Evolutionary conservation across 1,284 basidiomycete species (phyloP), one percentile per base, ranked within the genome.

Genomic region (Uromyces viciae-fabae): DNA sequence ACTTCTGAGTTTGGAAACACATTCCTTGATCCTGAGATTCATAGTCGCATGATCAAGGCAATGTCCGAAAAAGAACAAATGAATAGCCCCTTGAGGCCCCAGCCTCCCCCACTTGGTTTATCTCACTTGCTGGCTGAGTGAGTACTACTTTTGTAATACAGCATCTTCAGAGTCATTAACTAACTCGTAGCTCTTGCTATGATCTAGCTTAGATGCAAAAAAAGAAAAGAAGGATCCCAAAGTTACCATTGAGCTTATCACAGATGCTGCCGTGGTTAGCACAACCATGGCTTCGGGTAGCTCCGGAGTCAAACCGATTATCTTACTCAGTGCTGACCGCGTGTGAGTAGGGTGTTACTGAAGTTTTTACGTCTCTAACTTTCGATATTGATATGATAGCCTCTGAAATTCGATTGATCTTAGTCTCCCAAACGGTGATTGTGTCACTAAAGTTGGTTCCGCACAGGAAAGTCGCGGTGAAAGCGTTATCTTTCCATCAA

Each of bases 211-310:
- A 33, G 75, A 79, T 56, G 52, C 77, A 17, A 79, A 79, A 17
- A 79, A 72, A 31, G 77, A 79, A 54, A 79, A 79, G 56, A 79
- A 79, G 68, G 77, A 79, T 22, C 77, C 77, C 31, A 58, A 79
- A 71, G 77, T 72, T 25, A 72, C 52, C 38, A 71, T 79, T 38
- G 77, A 79, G 25, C 22, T 79, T 19, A 79, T 79, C 28, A 79
- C 77, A 28, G 77, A 79, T 60, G 77, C 66, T 8, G 77, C 77
- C 15, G 68, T 72, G 19, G 77, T 79, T 33, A 79, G 77, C 33
- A 71, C 64, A 31, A 38, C 62, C 17, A 79, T 72, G 52, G 77
- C 77, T 17, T 33, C 77, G 28, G 77, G 77, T 15, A 54, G 33
- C 28, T 38, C 77, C 0, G 66, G 68, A 11, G 68, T 72, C 17